Evolutionary conservation across 2,329 filamentous ascomycete genomes (phyloP), one percentile per base, ranked within the genome.

Genomic region (Xylaria sp.): DNA sequence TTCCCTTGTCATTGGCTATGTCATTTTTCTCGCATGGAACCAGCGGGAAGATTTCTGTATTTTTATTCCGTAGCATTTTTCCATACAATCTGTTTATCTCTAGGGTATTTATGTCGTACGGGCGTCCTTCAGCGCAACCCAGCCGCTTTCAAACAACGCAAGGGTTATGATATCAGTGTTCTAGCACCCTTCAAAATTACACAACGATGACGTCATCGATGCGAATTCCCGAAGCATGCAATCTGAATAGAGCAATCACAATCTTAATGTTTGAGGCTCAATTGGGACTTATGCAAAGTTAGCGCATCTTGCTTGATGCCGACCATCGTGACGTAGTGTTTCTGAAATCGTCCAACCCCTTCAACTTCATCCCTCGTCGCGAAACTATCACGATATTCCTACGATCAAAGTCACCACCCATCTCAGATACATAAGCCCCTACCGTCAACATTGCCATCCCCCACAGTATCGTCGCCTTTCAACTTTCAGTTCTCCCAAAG

Each of bases 241-340:
- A 19, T 17, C 24, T n/a, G 50, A 55, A 60, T 57, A 30, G 3
- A 19, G 34, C n/a, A 54, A 21, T 36, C 58, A 4, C 21, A 27
- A 24, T 39, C 19, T 60, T 56, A 21, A 4, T 14, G 17, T 17
- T 53, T 61, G 39, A 56, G 57, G 51, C 42, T 66, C 51, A 51
- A 48, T 19, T 34, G 19, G 30, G 24, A 54, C 24, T 12, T 6
- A 11, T 3, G 42, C 9, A n/a, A 58, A 6, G 4, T 21, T 62
- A 50, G 56, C 21, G 34, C 24, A 55, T 54, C 9, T 45, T 50
- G 58, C 19, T 34, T 45, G 34, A 39, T 47, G 2, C 60, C 24
- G 19, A 11, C 19, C 45, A n/a, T 62, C 36, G 45, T 67, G 67
- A 67, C 67, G 63, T 66, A 69, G 67, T 65, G n/a, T 65, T 36